Evolutionary conservation across 2,329 filamentous ascomycete genomes (phyloP).

Genomic region (Microdochium paspali): DNA sequence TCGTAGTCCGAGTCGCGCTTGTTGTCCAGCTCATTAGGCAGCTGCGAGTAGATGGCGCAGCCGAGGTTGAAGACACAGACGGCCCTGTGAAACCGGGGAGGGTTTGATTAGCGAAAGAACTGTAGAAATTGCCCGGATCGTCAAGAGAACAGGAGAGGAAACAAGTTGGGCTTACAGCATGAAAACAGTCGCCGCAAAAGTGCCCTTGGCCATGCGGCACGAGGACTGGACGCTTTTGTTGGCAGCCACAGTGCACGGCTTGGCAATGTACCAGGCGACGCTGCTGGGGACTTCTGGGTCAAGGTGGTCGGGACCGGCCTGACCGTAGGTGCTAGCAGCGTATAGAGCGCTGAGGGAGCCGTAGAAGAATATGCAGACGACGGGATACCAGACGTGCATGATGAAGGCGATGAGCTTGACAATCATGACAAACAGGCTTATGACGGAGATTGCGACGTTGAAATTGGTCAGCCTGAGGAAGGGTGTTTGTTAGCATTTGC

Average conservation of each 20-base stretch:
- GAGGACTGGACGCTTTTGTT: slow-evolving; percentile 42
- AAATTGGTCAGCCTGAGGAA: slow-evolving; percentile 56
- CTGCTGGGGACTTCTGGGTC: slow-evolving; percentile 53
- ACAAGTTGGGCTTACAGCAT: slow-evolving; percentile 49
- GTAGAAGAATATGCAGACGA: slow-evolving; percentile 52
- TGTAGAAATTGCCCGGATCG: background rate
- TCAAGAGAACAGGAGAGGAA: background rate
- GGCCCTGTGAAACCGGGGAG: slow-evolving; percentile 27
- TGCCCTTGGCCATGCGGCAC: slow-evolving; percentile 60
- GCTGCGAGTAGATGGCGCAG: slow-evolving; percentile 48
- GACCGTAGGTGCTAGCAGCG: slow-evolving; percentile 56
- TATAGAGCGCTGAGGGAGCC: slow-evolving; percentile 51
- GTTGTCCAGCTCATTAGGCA: slow-evolving; percentile 45
- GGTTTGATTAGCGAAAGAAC: slow-evolving; percentile 1
- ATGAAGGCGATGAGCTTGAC: slow-evolving; percentile 60
- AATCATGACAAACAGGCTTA: slow-evolving; percentile 68
- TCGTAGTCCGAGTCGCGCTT: slow-evolving; percentile 29
- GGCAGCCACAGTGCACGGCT: slow-evolving; percentile 54
- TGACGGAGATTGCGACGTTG: slow-evolving; percentile 67
- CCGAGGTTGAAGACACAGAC: slow-evolving; percentile 50
- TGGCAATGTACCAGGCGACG: slow-evolving; percentile 66
- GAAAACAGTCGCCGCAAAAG: slow-evolving; percentile 53
- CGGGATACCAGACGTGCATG: slow-evolving; percentile 61
- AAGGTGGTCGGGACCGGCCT: slow-evolving; percentile 63
- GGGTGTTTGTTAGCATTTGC: slow-evolving; percentile 1